A percentile compares a stretch with the other conserved stretches of the same genome.
Conservation (phyloP, 495 filamentous ascomycete genomes). For the Penicillium roqueforti region DNA sequence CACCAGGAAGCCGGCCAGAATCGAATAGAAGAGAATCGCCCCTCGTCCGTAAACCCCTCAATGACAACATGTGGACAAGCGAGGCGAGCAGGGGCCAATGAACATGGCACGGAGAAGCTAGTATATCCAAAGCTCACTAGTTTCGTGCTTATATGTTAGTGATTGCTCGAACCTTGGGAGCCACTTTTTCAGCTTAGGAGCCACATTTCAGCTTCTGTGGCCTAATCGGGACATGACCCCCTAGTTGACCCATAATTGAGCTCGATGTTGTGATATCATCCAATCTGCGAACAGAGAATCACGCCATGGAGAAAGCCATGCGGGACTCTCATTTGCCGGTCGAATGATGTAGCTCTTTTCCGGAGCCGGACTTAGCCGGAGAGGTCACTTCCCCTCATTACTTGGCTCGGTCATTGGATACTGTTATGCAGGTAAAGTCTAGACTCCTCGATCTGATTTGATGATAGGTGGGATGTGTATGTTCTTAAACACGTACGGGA, state of each 20-base stretch:
- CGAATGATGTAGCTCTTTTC: not conserved
- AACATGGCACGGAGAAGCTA: not conserved
- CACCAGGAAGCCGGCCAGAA: not conserved
- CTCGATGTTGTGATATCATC: not conserved
- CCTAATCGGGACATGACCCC: not conserved
- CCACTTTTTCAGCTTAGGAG: conserved; percentile 4
- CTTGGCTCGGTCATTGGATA: not conserved
- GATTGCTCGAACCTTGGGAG: not conserved
- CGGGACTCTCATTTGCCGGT: not conserved
- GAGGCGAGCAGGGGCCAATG: not conserved
- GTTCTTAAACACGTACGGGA: not conserved
- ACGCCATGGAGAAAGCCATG: not conserved
- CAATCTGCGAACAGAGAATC: not conserved
- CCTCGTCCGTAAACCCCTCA: not conserved
- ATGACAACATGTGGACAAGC: conserved; percentile 2
- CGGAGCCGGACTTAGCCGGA: not conserved
- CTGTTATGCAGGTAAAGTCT: not conserved
- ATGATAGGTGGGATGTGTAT: not conserved
- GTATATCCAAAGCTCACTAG: not conserved
- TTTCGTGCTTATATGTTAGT: not conserved
- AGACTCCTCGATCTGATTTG: not conserved
- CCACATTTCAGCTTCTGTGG: conserved; percentile 3
- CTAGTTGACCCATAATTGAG: not conserved
- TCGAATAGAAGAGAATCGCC: not conserved
- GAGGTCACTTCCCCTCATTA: not conserved